These are phyloP conservation scores for Solanum chiquidenum DNA, from an alignment of 257 asterid species.

Conservation along the genomic window DNA sequence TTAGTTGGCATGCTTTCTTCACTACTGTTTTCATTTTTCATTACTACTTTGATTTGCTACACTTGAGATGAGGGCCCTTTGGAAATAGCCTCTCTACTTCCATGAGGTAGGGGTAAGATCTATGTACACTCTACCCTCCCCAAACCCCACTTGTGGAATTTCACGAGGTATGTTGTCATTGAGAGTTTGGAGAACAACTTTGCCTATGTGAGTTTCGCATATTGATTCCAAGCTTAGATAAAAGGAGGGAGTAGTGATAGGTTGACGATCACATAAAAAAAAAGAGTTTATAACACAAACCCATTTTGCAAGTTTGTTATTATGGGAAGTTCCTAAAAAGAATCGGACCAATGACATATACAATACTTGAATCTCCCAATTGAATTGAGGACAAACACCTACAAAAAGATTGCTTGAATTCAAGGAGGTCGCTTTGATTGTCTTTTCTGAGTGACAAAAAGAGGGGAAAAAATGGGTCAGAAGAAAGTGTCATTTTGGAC, in stretches of 20 bases:
- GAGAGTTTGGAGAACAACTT: not conserved
- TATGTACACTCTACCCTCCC: not conserved
- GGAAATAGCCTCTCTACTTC: not conserved
- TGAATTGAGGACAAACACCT: not conserved
- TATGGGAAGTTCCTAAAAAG: not conserved
- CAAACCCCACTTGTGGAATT: not conserved
- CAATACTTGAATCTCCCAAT: not conserved
- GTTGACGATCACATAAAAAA: not conserved
- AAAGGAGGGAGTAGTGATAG: not conserved
- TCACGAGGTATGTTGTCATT: not conserved
- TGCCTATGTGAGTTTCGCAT: not conserved
- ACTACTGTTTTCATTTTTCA: not conserved
- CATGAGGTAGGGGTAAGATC: not conserved
- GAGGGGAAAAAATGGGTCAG: not conserved
- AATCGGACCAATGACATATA: not conserved
- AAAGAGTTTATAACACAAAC: not conserved
- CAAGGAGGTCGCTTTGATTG: not conserved
- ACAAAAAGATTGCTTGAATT: not conserved
- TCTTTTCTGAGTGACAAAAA: not conserved
- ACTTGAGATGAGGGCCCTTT: not conserved
- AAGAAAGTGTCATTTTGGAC: not conserved
- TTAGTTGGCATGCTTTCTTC: not conserved
- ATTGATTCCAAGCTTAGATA: not conserved
- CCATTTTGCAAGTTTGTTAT: not conserved
- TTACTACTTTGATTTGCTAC: not conserved